Conservation (phyloP, 495 filamentous ascomycete species). For the Umbilicaria muhlenbergii region DNA sequence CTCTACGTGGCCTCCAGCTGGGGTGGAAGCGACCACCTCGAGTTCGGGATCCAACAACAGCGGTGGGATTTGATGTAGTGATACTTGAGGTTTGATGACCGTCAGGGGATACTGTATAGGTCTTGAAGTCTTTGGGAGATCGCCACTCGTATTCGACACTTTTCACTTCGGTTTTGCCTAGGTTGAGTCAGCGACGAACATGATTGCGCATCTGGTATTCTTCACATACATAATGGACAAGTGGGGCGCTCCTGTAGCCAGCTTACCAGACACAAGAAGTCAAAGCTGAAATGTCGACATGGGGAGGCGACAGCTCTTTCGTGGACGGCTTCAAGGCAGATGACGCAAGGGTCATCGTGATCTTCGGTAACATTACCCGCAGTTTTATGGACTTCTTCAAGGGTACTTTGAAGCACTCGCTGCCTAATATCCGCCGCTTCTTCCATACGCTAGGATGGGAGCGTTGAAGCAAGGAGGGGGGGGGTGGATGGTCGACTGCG, state of each 20-base stretch:
- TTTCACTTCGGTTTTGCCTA: slow-evolving; percentile 46
- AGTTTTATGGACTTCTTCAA: slow-evolving; percentile 1
- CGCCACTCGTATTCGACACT: slow-evolving; percentile 53
- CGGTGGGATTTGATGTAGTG: not conserved
- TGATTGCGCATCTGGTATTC: no score
- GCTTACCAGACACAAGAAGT: slow-evolving; percentile 68
- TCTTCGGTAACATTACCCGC: not conserved
- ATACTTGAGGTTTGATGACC: slow-evolving; percentile 1
- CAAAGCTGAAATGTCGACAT: slow-evolving; percentile 67
- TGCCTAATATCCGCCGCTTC: slow-evolving; percentile 1
- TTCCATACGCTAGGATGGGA: slow-evolving; percentile 3
- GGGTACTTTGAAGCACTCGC: slow-evolving; percentile 1
- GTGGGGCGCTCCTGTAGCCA: slow-evolving; percentile 61
- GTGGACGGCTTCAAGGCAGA: slow-evolving; percentile 59
- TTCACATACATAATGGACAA: slow-evolving; percentile 56
- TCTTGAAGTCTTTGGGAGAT: slow-evolving; percentile 35
- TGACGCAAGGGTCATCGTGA: slow-evolving; percentile 29
- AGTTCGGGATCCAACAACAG: not conserved
- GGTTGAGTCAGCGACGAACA: slow-evolving; percentile 5
- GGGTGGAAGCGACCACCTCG: slow-evolving; percentile 5
- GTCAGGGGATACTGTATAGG: slow-evolving; percentile 28
- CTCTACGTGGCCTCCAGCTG: slow-evolving; percentile 3
- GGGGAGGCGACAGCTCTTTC: slow-evolving; percentile 56
- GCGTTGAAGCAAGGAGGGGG: not conserved
- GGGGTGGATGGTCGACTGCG: no score